Evolutionary conservation across 495 filamentous ascomycete genomes (phyloP).

Genomic region (Hypoxylon intermedium): DNA sequence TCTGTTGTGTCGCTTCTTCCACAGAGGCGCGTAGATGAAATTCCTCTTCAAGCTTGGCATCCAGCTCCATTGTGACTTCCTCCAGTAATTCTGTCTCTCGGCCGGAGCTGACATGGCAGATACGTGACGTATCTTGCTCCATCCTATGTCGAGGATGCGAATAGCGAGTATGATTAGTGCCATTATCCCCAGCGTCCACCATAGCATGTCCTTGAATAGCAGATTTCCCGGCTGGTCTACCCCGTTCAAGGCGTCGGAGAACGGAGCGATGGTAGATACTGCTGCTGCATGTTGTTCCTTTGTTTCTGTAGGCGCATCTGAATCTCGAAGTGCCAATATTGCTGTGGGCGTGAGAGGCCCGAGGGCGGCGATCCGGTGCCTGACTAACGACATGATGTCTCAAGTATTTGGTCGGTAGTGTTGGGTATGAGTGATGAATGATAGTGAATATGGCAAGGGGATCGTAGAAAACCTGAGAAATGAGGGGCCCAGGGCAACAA

Average conservation of each 20-base stretch:
- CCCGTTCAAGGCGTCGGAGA: constrained; percentile 56
- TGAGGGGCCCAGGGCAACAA: constrained; percentile 27
- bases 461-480: constrained; percentile 10
- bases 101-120: constrained; percentile 55
- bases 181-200: constrained; percentile 58
- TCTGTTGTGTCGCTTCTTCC: constrained; percentile 81
- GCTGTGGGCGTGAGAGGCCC: constrained; percentile 34
- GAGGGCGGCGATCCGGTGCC: constrained; percentile 43
- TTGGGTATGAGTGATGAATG: constrained; percentile 18
- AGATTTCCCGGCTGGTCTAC: constrained; percentile 59
- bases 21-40: constrained; percentile 83
- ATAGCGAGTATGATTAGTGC: constrained; percentile 53
- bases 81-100: constrained; percentile 58
- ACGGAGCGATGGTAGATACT: constrained; percentile 53
- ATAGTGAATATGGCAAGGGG: constrained; percentile 11
- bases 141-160: constrained; percentile 53
- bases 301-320: constrained; percentile 24
- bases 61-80: constrained; percentile 53
- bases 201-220: constrained; percentile 55
- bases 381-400: constrained; percentile 39
- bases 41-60: constrained; percentile 74
- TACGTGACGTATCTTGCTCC: constrained; percentile 55
- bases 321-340: constrained; percentile 38
- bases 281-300: constrained; percentile 20
- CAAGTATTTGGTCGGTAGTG: constrained; percentile 2